phyloP scores from a whole-genome alignment of 768 basidiomycete genomes.

The Antrodiella citrinella region DNA sequence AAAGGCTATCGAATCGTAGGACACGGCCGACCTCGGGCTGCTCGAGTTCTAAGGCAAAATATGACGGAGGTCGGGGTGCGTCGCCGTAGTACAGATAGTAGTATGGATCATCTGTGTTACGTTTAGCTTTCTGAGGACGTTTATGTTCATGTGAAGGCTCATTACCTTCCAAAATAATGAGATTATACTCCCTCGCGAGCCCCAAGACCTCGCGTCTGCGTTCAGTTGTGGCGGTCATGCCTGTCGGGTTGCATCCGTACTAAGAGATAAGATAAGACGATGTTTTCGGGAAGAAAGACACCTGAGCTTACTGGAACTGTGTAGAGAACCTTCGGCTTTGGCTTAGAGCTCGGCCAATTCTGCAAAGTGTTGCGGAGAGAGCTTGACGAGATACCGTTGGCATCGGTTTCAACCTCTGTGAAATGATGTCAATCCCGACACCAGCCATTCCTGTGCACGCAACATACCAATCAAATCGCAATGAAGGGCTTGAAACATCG shows the following conservation, averaged over 20 bases:
- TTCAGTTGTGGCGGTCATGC: constrained; percentile 64
- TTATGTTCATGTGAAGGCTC: neutral
- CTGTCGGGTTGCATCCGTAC: constrained; percentile 89
- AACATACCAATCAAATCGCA: constrained; percentile 52
- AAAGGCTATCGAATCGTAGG: constrained; percentile 84
- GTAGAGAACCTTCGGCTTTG: constrained; percentile 74
- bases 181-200: constrained; percentile 68
- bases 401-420: constrained; percentile 74
- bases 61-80: constrained; percentile 58
- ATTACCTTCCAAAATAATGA: constrained; percentile 84
- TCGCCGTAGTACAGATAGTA: constrained; percentile 72
- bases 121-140: neutral
- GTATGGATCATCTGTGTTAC: constrained; percentile 68
- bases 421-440: neutral
- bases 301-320: constrained; percentile 53
- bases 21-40: constrained; percentile 64
- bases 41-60: constrained; percentile 73
- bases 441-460: neutral
- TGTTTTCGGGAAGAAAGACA: constrained; percentile 1
- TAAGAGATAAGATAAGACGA: constrained; percentile 18
- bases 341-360: constrained; percentile 69
- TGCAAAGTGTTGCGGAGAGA: constrained; percentile 60
- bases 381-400: constrained; percentile 55
- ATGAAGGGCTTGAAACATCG: constrained; percentile 47
- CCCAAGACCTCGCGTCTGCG: constrained; percentile 66